Evolutionary conservation across 2,329 filamentous ascomycete species (phyloP).

Genomic region (Nothophaeocryptopus gaeumannii): DNA sequence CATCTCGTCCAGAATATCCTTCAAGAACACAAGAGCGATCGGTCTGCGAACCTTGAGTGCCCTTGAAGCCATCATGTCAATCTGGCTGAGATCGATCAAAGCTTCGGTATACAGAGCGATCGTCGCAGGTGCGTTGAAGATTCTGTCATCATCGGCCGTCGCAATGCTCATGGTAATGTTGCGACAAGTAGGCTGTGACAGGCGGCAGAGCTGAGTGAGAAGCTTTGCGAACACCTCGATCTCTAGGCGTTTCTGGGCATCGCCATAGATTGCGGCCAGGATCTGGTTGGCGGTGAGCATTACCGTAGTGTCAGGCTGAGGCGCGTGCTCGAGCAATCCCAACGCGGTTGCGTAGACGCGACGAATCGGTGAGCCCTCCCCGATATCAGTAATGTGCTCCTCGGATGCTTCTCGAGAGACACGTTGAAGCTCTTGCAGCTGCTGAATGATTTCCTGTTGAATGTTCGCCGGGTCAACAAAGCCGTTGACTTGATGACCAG

Average conservation of each 20-base stretch:
- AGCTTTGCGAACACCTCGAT: slow-evolving; percentile 63
- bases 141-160: slow-evolving; percentile 56
- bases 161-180: slow-evolving; percentile 52
- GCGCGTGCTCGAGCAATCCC: slow-evolving; percentile 51
- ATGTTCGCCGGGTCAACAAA: slow-evolving; percentile 55
- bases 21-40: slow-evolving; percentile 74
- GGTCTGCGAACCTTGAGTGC: slow-evolving; percentile 69
- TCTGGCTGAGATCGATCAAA: slow-evolving; percentile 58
- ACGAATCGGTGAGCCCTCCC: slow-evolving; percentile 53
- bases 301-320: slow-evolving; percentile 49
- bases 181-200: slow-evolving; percentile 57
- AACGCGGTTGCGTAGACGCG: slow-evolving; percentile 58
- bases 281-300: slow-evolving; percentile 7
- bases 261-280: slow-evolving; percentile 50
- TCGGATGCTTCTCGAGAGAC: slow-evolving; percentile 56
- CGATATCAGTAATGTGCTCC: slow-evolving; percentile 57
- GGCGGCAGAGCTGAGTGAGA: slow-evolving; percentile 59
- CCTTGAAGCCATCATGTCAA: slow-evolving; percentile 66
- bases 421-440: slow-evolving; percentile 57
- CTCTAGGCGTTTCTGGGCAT: slow-evolving; percentile 55
- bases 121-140: slow-evolving; percentile 62
- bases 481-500: slow-evolving; percentile 54
- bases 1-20: slow-evolving; percentile 72
- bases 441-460: slow-evolving; percentile 52
- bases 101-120: slow-evolving; percentile 59